Evolutionary conservation across 345 rosid species (phyloP), one percentile per base, ranked within the genome.

Genomic region (Syzygium aqueum): DNA sequence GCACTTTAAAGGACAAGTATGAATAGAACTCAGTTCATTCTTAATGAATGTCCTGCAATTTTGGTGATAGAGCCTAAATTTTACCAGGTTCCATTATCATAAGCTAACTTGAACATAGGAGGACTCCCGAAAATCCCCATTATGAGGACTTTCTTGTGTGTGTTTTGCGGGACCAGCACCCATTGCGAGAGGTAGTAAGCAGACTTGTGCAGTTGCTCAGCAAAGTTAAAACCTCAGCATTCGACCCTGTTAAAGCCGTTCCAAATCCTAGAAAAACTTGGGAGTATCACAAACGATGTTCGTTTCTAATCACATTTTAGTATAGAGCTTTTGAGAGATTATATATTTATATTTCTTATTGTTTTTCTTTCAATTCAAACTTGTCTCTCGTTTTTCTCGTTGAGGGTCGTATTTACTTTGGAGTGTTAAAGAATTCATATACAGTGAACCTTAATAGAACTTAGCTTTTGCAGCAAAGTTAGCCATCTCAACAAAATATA

Each of bases 201-300:
- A 54, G 12, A 4, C 59, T 54, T 21, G 59, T 54, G 27, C 12
- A 22, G 59, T 54, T 54, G 59, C 59, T 8, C 12, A 22, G 8
- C 27, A 54, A 25, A 54, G 59, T 22, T 16, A 53, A 14, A 25
- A 57, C 3, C 65, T 57, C 7, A 57, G 0, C 30, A 25, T 25
- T 3, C 0, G 0, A 57, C 6, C 3, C 0, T 57, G 3, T 0
- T 10, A 7, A 57, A 57, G 4, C 30, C 15, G 7, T 43, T 57
- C 15, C 3, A 57, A 57, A 25, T 57, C 7, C 7, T 0, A 57
- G 30, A 57, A 14, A 1, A 57, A 57, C 65, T 57, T 25, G 7
- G 7, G 65, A 57, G 27, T 25, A 11, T 25, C 0, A 0, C 65
- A 57, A 57, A 57, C 11, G 3, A 11, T 25, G 5, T 25, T 57